A percentile compares a stretch with the other conserved stretches of the same genome.
phyloP scores from a whole-genome alignment of 495 filamentous ascomycete species.

The Penicillium arizonense region DNA sequence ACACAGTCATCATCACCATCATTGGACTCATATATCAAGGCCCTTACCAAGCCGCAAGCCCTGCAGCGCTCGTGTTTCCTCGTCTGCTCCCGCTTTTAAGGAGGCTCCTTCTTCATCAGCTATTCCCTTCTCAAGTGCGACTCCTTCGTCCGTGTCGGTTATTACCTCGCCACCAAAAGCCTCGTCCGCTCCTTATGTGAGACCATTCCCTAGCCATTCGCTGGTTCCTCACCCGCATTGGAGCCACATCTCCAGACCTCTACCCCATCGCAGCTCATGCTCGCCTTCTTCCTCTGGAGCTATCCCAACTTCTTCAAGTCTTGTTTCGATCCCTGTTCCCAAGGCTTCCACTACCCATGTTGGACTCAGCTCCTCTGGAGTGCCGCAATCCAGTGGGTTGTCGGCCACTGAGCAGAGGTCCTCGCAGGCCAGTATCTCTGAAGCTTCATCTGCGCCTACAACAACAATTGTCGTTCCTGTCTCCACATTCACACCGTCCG shows the following conservation, averaged over 20 bases:
- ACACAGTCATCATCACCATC: background rate
- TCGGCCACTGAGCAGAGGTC: no score
- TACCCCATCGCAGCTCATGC: background rate
- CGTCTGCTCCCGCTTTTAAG: background rate
- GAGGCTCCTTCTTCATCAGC: background rate
- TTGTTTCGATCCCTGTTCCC: background rate
- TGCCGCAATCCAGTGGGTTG: background rate
- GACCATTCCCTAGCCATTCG: background rate
- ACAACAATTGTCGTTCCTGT: no score
- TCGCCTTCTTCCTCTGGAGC: conserved; percentile 6
- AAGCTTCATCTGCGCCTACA: no score
- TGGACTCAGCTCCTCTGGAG: background rate
- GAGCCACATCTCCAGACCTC: background rate
- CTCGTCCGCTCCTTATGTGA: background rate
- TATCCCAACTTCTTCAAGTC: background rate
- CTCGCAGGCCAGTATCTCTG: no score
- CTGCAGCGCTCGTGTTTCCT: background rate
- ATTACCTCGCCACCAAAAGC: background rate
- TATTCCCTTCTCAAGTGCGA: background rate
- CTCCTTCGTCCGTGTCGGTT: background rate
- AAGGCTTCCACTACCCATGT: background rate
- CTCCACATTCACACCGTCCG: background rate
- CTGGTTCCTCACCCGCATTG: no score
- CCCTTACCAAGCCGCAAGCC: conserved; percentile 1
- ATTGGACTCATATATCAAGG: background rate